Base-by-base conservation (phyloP, 2,329 filamentous ascomycete species). In the Coniella vitis region DNA sequence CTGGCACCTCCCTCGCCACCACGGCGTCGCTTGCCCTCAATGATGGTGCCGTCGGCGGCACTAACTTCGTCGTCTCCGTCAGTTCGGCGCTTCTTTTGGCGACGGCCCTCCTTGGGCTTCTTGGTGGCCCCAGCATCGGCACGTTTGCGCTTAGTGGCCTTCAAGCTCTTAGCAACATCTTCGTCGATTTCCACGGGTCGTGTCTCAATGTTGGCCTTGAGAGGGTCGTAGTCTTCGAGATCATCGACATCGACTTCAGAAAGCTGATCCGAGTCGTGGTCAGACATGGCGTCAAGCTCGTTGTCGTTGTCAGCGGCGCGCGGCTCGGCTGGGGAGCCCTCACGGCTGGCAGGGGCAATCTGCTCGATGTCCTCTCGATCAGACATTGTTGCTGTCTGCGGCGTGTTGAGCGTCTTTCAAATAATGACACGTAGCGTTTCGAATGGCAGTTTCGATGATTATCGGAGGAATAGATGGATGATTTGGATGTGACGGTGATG, bases 31-130 rank as follows among this genome's bases (percentile, higher is more conserved):
- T 77, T 75, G 43, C 73, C 65, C 31, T 68, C 64, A 46, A 72
- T 63, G 48, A 69, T 68, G 49, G 66, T 68, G 31, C 65, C 67
- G 12, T 72, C 71, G 9, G 66, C 68, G 37, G 66, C 66, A 31
- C 61, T 63, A 42, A 49, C 54, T 4, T 68, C 68, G 4, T 69
- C 73, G 7, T 69, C 73, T 21, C 66, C 72, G 37, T 70, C 74
- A 47, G 68, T 68, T 42, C 73, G 68, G 40, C 77, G 69, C 63
- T 84, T 82, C 67, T 87, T 87, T 56, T 83, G 84, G 58, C 83
- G 75, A 44, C 81, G 75, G n/a, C 80, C 83, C 59, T 83, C 85
- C 63, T 85, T 83, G 46, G 87, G 85, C 69, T 89, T 93, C 66
- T 86, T 87, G 38, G 73, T 67, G 38, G 73, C 21, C 4, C 21